phyloP scores from a whole-genome alignment of 257 asterid genomes.

The Solanum chiquidenum region DNA sequence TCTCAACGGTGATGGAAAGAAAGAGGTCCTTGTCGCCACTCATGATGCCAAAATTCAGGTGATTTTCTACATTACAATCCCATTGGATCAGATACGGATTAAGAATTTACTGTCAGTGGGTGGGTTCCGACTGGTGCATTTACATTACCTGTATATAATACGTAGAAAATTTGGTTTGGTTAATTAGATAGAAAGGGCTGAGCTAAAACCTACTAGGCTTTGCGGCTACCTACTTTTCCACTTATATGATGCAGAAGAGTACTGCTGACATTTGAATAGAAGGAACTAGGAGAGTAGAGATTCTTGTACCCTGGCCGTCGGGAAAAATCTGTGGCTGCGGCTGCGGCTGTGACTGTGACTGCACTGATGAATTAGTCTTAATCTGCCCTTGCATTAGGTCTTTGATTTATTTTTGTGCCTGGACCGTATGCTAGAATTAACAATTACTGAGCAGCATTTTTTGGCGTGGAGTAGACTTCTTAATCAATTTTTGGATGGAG shows the following conservation, averaged over 20 bases:
- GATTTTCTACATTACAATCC: not conserved
- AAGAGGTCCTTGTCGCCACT: conserved; percentile 88
- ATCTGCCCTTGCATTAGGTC: not conserved
- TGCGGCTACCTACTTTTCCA: not conserved
- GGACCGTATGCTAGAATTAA: not conserved
- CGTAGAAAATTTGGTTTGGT: not conserved
- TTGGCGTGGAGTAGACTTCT: not conserved
- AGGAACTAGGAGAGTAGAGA: not conserved
- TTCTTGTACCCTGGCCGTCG: not conserved
- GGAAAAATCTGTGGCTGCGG: not conserved
- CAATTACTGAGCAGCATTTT: not conserved
- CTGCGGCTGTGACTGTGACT: not conserved
- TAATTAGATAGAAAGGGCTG: not conserved
- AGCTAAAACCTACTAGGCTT: not conserved
- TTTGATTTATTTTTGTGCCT: not conserved
- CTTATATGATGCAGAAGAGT: not conserved
- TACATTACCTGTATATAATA: not conserved
- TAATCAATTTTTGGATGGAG: not conserved
- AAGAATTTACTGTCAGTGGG: not conserved
- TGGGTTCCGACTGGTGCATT: not conserved
- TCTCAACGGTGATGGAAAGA: conserved; percentile 92
- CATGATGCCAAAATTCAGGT: conserved; percentile 98
- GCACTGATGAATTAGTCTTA: not conserved
- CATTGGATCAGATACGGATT: not conserved
- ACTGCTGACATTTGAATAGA: not conserved